Evolutionary conservation across 176 grass and related monocot genomes (phyloP), one percentile per base, ranked within the genome.

Genomic region (Poa annua): DNA sequence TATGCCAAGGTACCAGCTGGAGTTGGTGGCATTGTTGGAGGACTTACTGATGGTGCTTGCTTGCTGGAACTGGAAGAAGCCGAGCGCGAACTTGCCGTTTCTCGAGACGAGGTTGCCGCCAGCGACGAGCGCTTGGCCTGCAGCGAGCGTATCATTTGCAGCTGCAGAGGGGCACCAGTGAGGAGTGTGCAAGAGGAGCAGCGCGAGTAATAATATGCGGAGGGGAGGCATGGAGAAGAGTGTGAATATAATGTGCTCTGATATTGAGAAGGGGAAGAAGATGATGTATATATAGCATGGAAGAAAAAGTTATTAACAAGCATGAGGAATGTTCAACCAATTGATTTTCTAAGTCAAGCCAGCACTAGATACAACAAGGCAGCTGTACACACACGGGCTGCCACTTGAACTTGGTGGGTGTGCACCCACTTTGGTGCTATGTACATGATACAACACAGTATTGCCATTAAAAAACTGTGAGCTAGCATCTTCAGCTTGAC

Each of bases 1-100:
- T 66, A 66, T 66, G 63, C 63, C 63, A 36, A 66, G 32, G 32
- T 66, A 66, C 63, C 63, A 66, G 16, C 7, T 82, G 16, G 66
- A 67, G 9, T 24, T 72, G 29, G 63, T 66, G 63, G 32, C 7
- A 16, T 66, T 66, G 63, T 17, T 16, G 16, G 63, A 66, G 2
- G 29, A 66, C 63, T 66, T 66, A 66, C 63, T 66, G 15, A 66
- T 36, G 29, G 32, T 66, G 63, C 32, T 66, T 66, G 32, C 63
- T 66, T 33, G 63, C 33, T 66, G 63, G 63, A 9, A 55, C 7
- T 66, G 32, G 63, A 66, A 66, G 63, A 66, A 66, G 63, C 63
- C 63, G 8, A 66, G 63, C 3, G 63, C 8, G 63, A 66, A 66
- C 63, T 66, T 66, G 33, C 33, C 63, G 63, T 66, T 66, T 66